A percentile compares a stretch with the other conserved stretches of the same genome.
Evolutionary conservation across 306 rosid genomes (phyloP).

Genomic region (Carpinus fangiana): DNA sequence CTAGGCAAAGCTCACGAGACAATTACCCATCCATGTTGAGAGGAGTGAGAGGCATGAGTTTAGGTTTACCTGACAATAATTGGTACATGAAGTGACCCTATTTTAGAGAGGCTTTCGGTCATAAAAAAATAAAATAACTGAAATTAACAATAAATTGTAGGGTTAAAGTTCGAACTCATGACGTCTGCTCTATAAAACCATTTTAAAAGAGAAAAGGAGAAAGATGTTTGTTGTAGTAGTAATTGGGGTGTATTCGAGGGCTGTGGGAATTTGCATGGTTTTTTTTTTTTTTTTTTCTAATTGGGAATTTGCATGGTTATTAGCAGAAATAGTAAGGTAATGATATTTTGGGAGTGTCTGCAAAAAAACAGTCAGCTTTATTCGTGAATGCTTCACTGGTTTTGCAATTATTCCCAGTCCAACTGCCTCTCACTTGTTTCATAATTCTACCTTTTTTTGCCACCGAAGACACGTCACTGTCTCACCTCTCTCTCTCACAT

Average conservation of each 20-base stretch:
- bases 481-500: constrained; percentile 36
- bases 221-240: constrained; percentile 25
- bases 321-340: constrained; percentile 42
- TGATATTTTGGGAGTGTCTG: constrained; percentile 37
- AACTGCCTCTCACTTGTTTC: constrained; percentile 49
- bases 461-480: constrained; percentile 53
- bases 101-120: too few relatives aligned
- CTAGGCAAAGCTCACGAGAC: too few relatives aligned
- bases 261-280: constrained; percentile 29
- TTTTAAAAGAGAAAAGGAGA: not conserved
- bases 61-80: too few relatives aligned
- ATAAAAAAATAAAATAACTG: too few relatives aligned
- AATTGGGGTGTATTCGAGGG: not conserved
- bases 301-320: constrained; percentile 29
- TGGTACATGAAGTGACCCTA: too few relatives aligned
- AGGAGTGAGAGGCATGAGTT: too few relatives aligned
- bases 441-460: constrained; percentile 54
- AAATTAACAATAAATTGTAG: too few relatives aligned
- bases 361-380: constrained; percentile 41
- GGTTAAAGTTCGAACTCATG: too few relatives aligned
- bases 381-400: constrained; percentile 56
- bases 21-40: too few relatives aligned
- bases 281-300: too few relatives aligned
- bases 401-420: constrained; percentile 46
- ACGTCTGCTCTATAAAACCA: too few relatives aligned